A percentile compares a stretch with the other conserved stretches of the same genome.
Conservation (phyloP, 1,284 basidiomycete genomes). For the Boletellus deceptivus region DNA sequence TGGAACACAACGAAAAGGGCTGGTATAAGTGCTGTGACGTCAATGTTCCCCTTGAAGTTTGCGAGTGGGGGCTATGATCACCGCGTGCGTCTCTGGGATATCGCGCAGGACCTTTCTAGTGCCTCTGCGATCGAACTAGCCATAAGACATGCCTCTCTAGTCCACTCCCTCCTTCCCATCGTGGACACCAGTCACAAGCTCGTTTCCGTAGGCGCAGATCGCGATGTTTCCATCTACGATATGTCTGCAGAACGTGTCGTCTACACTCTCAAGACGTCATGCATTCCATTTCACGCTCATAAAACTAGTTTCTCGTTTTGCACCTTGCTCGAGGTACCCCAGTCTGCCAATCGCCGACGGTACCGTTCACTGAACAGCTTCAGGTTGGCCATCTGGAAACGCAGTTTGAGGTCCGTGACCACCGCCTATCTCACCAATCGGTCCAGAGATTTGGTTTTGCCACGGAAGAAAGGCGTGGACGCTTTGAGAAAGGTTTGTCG, state of each 20-base stretch:
- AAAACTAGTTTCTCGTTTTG: constrained; percentile 37
- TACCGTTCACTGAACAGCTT: constrained; percentile 1
- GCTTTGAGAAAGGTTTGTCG: constrained; percentile 43
- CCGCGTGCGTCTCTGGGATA: constrained; percentile 45
- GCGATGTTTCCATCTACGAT: constrained; percentile 46
- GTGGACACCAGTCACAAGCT: constrained; percentile 48
- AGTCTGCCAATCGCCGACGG: background rate
- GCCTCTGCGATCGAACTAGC: constrained; percentile 32
- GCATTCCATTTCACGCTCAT: constrained; percentile 46
- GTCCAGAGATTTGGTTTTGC: constrained; percentile 47
- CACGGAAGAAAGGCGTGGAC: constrained; percentile 38
- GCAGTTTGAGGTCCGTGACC: constrained; percentile 52
- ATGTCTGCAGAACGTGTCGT: constrained; percentile 43
- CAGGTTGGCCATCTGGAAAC: constrained; percentile 51
- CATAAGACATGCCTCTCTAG: constrained; percentile 44
- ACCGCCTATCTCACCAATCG: constrained; percentile 36
- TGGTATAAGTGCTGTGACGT: constrained; percentile 43
- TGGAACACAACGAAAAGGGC: constrained; percentile 33
- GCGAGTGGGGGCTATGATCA: constrained; percentile 53
- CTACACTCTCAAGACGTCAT: constrained; percentile 41
- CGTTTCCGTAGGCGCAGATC: constrained; percentile 48
- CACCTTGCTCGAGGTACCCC: constrained; percentile 44
- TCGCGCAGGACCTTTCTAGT: constrained; percentile 33
- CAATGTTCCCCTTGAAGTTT: constrained; percentile 41
- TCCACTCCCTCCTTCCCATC: constrained; percentile 45